Evolutionary conservation across 139 green algal genomes (phyloP), one percentile per base, ranked within the genome.

Genomic region (Desmodesmus armatus): DNA sequence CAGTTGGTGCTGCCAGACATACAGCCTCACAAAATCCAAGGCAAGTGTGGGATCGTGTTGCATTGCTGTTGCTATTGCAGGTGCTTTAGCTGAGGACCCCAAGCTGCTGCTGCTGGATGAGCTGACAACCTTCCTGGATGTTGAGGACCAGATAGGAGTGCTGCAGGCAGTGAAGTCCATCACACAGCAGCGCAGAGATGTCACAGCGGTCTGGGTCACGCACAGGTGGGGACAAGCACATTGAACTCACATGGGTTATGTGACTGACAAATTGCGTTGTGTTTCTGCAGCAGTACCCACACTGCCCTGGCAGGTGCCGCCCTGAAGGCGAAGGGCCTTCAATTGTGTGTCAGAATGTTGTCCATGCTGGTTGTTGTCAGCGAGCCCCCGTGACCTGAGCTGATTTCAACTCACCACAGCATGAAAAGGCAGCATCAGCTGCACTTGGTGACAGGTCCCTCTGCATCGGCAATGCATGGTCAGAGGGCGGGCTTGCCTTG

Each of bases 121-220:
- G 92, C 92, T 99, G 55, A 99, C 97, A 17, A 99, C 96, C 0
- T 99, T 99, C 78, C 88, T 99, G 43, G 97, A 99, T 82, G 91
- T 91, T 11, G 93, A 93, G 43, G 96, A 99, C 86, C 94, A 98
- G 90, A 91, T 90, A 58, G 90, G 91, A 0, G 95, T 98, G 70
- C 83, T 98, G 80, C 74, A 91, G 33, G 94, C 92, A 15, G 95
- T 98, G 40, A 79, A 87, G 0, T 69, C 51, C 25, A 88, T 95
- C 4, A 84, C 85, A 13, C 60, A 81, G 19, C 15, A 51, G 9
- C 41, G 72, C 43, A 4, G 37, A 37, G 15, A 87, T 35, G 93
- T 99, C 27, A 98, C 94, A 2, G 95, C 92, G 31, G 86, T 99
- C 37, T 99, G 97, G 97, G 97, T 99, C 27, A 99, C 97, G 11